A percentile compares a stretch with the other conserved stretches of the same genome.
Conservation (phyloP, 208 protist species). For the Phytomonas francai region DNA sequence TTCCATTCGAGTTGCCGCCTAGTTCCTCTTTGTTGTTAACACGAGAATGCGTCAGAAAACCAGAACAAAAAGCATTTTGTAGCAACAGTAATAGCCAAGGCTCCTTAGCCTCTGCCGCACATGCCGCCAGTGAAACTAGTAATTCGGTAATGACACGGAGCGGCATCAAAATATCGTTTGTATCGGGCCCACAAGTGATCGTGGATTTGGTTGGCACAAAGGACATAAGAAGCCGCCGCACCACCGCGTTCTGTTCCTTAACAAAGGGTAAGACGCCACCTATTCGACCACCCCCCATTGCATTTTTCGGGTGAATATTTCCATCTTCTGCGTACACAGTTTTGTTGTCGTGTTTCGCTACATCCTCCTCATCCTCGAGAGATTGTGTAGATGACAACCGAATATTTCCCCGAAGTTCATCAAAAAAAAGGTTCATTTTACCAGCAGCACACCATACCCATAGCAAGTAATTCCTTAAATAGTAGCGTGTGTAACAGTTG, state of each 20-base stretch:
- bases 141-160: constrained; percentile 1
- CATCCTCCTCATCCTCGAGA: neutral
- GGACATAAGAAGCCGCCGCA: neutral
- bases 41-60: constrained; percentile 17
- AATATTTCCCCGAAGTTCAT: neutral
- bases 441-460: constrained; percentile 37
- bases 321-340: neutral
- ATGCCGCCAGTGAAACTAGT: constrained; percentile 24
- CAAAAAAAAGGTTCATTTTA: constrained; percentile 25
- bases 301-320: neutral
- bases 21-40: neutral
- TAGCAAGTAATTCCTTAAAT: constrained; percentile 19
- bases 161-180: neutral
- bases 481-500: neutral
- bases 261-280: neutral
- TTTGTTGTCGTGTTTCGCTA: too few relatives aligned
- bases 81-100: constrained; percentile 30
- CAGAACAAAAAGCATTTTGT: constrained; percentile 30
- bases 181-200: neutral
- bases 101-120: constrained; percentile 48
- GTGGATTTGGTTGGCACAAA: neutral
- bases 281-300: neutral
- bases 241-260: neutral
- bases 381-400: neutral
- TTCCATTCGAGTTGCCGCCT: neutral